Conservation (phyloP, 805 yeast genomes). For the Dipodascopsis tothii region DNA sequence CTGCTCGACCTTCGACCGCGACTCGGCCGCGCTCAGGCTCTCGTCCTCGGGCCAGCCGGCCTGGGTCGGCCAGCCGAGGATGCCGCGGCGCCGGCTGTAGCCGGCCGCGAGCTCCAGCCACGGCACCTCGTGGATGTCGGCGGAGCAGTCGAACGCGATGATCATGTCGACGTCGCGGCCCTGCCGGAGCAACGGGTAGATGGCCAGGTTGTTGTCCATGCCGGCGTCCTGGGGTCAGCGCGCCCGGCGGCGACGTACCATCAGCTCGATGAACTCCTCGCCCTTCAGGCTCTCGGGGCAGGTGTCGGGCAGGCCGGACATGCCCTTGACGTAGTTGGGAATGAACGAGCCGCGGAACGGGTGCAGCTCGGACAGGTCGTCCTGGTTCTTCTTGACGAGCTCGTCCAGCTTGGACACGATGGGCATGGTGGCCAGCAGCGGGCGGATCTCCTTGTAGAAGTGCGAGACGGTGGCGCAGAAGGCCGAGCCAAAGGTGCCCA, state of each 20-base stretch:
- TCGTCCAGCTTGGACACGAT: slow-evolving; percentile 12
- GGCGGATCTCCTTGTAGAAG: slow-evolving; percentile 23
- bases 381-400: slow-evolving; percentile 17
- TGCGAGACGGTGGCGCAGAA: slow-evolving; percentile 26
- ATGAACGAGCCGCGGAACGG: slow-evolving; percentile 23
- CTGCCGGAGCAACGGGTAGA: slow-evolving; percentile 50
- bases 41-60: slow-evolving; percentile 18
- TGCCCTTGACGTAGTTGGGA: slow-evolving; percentile 23
- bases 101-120: slow-evolving; percentile 25
- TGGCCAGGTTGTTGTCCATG: slow-evolving; percentile 32
- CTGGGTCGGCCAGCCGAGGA: slow-evolving; percentile 24
- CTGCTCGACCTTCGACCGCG: slow-evolving; percentile 3
- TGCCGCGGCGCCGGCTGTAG: slow-evolving; percentile 21
- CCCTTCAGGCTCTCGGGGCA: slow-evolving; percentile 19
- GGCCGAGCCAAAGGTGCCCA: slow-evolving; percentile 27
- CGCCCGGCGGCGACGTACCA: slow-evolving; percentile 2
- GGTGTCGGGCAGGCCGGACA: slow-evolving; percentile 11
- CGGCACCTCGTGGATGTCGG: slow-evolving; percentile 27
- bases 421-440: slow-evolving; percentile 9
- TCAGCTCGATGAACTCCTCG: slow-evolving; percentile 13
- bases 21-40: neutral
- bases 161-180: slow-evolving; percentile 51
- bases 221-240: slow-evolving; percentile 20
- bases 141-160: slow-evolving; percentile 53
- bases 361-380: slow-evolving; percentile 21